phyloP scores from a whole-genome alignment of 306 rosid genomes.

The Fragaria nilgerrensis region DNA sequence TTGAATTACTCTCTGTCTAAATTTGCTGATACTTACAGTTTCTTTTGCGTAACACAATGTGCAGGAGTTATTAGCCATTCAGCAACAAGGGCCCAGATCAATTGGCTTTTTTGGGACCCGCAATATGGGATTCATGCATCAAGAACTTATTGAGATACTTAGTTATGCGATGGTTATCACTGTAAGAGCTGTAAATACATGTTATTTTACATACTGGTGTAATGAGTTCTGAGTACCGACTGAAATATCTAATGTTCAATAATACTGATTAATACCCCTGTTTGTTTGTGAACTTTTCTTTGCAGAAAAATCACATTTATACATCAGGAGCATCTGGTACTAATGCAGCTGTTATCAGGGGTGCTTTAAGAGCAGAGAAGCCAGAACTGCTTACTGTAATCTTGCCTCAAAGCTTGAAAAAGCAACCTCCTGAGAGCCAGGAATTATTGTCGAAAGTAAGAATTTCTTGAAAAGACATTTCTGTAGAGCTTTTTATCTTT shows the following conservation, averaged over 20 bases:
- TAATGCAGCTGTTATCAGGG: constrained; percentile 99
- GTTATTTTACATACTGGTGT: constrained; percentile 5
- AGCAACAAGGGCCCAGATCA: constrained; percentile 99
- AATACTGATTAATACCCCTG: constrained; percentile 10
- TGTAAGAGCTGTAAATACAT: constrained; percentile 51
- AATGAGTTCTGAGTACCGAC: constrained; percentile 20
- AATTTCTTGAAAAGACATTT: constrained; percentile 11
- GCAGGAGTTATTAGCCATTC: constrained; percentile 97
- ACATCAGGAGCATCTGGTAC: constrained; percentile 99
- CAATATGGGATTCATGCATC: constrained; percentile 99
- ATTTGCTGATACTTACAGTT: background rate
- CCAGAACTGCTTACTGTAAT: constrained; percentile 97
- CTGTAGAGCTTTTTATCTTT: constrained; percentile 9
- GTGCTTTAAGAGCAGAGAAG: constrained; percentile 98
- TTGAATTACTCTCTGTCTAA: background rate
- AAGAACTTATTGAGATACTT: constrained; percentile 94
- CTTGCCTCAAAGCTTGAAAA: constrained; percentile 93
- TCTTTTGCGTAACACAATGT: constrained; percentile 1
- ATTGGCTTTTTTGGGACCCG: constrained; percentile 97
- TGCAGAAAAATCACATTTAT: constrained; percentile 90
- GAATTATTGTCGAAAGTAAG: constrained; percentile 93
- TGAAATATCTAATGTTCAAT: constrained; percentile 16
- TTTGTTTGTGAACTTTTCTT: constrained; percentile 24
- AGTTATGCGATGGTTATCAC: constrained; percentile 99
- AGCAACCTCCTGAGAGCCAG: constrained; percentile 98